These are phyloP conservation scores for Bolboschoenoplectus hybrid DNA, from an alignment of 202 grass and related monocot genomes.

Conservation along the genomic window DNA sequence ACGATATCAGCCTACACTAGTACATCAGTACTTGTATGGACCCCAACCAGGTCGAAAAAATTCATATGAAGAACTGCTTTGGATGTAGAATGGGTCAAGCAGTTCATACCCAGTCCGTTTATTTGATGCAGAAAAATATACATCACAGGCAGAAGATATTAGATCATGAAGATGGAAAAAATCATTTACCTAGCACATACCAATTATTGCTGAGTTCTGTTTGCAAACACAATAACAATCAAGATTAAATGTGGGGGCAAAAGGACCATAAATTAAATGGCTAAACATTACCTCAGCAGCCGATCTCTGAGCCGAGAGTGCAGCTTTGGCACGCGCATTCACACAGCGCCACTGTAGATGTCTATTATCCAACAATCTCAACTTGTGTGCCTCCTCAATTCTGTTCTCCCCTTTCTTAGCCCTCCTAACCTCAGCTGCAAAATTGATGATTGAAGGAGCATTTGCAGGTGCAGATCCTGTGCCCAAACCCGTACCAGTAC, in stretches of 20 bases:
- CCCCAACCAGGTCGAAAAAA: background rate
- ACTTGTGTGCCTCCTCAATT: constrained; percentile 93
- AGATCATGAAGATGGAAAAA: background rate
- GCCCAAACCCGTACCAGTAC: constrained; percentile 31
- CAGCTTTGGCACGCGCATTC: constrained; percentile 65
- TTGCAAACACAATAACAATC: background rate
- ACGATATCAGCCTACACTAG: background rate
- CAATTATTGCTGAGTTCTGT: background rate
- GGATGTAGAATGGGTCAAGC: background rate
- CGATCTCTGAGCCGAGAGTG: constrained; percentile 64
- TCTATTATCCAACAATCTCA: constrained; percentile 76
- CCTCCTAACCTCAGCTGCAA: constrained; percentile 84
- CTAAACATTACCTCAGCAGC: constrained; percentile 65
- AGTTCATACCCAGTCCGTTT: background rate
- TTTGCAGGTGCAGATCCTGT: constrained; percentile 50
- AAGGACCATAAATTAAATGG: background rate
- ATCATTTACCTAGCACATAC: background rate
- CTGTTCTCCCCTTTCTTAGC: constrained; percentile 86
- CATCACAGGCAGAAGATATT: background rate
- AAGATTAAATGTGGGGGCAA: background rate
- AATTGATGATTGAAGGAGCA: constrained; percentile 90
- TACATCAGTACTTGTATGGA: background rate
- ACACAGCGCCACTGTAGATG: constrained; percentile 93
- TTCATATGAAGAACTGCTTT: background rate
- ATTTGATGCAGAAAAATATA: background rate